Conservation (phyloP, 164 flowering plant species). For the Dillenia suffruticosa region DNA sequence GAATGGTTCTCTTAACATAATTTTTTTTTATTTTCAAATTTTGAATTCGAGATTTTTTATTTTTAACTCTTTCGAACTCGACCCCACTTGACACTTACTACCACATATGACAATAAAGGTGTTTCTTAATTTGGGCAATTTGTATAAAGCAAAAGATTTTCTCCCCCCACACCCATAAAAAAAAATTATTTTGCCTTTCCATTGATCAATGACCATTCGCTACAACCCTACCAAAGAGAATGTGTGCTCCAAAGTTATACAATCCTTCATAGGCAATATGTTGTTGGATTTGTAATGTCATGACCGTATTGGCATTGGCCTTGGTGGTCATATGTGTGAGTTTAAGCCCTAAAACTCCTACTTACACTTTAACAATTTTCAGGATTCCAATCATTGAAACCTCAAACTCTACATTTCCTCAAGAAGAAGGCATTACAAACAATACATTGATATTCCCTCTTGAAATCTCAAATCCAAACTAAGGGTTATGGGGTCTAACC, state of each 20-base stretch:
- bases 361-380: constrained; percentile 6
- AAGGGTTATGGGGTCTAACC: constrained; percentile 12
- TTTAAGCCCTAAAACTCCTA: constrained; percentile 19
- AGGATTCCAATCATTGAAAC: constrained; percentile 3
- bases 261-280: background rate
- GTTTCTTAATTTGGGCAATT: too few species aligned
- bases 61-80: too few species aligned
- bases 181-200: too few species aligned
- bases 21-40: too few species aligned
- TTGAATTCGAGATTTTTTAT: too few species aligned
- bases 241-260: background rate
- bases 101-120: too few species aligned
- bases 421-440: constrained; percentile 1
- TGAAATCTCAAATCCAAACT: constrained; percentile 24
- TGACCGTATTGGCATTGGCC: constrained; percentile 13
- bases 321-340: constrained; percentile 15
- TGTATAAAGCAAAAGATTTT: too few species aligned
- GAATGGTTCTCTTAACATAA: too few species aligned
- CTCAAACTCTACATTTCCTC: constrained; percentile 4
- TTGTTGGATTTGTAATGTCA: constrained; percentile 18
- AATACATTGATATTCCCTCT: constrained; percentile 9
- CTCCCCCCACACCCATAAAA: too few species aligned
- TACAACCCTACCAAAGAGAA: background rate
- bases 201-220: too few species aligned
- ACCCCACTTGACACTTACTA: too few species aligned